Evolutionary conservation across 129 eudicot genomes (phyloP), one percentile per base, ranked within the genome.

Genomic region (Logfia minima): DNA sequence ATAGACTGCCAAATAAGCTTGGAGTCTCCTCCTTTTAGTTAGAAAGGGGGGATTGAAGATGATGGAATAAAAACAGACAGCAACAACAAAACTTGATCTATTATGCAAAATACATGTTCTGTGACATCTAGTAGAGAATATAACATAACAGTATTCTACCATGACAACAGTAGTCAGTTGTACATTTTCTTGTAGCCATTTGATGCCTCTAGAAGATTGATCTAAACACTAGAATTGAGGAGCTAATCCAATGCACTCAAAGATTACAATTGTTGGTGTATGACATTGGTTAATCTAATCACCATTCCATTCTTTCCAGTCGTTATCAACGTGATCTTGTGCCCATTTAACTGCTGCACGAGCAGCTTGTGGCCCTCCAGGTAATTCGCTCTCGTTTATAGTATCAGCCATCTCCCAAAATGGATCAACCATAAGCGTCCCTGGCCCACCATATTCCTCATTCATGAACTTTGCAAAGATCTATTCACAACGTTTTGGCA

Each of bases 401-500:
- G 97, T 83, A 80, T 91, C 90, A 26, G 97, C 98, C 98, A 94
- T 91, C 71, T 91, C 98, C 63, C 88, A 86, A 86, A 94, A 94
- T 14, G 98, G 94, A 67, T 71, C 68, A 10, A 93, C 98, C 91
- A 95, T 55, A 24, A 92, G 86, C 2, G 99, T 95, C 70, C 99
- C 99, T 13, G 96, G 96, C 3, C 98, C 98, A 16, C 98, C 97
- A 71, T 95, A 95, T 80, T 95, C 96, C 28, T 88, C 76, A 66
- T 95, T 91, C 90, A 95, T 70, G 83, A 91, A 92, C 19, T 79
- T 83, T 68, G 75, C 81, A 83, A 91, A 88, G 51, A 89, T 91
- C 99, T 95, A 85, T 78, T 39, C 64, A 76, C 66, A 71, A 58
- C 5, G 75, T 32, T 55, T 19, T 21, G 39, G 23, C 67, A 68